A percentile compares a stretch with the other conserved stretches of the same genome.
These are phyloP conservation scores for Melocanna baccifera DNA, from an alignment of 176 grass and related monocot species.

Conservation along the genomic window DNA sequence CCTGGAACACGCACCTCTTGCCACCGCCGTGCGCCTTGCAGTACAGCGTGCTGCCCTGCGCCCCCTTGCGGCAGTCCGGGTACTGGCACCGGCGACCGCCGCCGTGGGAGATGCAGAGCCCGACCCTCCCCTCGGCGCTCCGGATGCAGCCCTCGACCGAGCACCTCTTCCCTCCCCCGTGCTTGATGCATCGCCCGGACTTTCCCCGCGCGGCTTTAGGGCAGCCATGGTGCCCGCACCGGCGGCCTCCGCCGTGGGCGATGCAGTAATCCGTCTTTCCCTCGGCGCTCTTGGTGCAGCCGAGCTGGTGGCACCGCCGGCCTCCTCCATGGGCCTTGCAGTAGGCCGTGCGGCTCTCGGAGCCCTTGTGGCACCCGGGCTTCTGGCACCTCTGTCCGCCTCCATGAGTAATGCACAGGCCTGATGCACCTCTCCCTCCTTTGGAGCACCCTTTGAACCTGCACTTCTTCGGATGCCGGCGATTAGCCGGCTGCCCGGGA, in stretches of 20 bases:
- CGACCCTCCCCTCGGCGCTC: slow-evolving; percentile 62
- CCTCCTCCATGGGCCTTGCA: slow-evolving; percentile 83
- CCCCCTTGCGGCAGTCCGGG: slow-evolving; percentile 65
- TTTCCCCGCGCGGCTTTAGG: slow-evolving; percentile 67
- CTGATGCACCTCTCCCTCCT: slow-evolving; percentile 61
- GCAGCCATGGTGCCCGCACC: slow-evolving; percentile 50
- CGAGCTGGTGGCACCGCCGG: slow-evolving; percentile 57
- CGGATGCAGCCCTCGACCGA: slow-evolving; percentile 48
- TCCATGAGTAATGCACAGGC: slow-evolving; percentile 70
- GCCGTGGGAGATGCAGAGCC: slow-evolving; percentile 78
- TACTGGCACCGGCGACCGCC: slow-evolving; percentile 68
- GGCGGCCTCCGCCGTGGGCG: slow-evolving; percentile 67
- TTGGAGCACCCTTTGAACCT: slow-evolving; percentile 73
- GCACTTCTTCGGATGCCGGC: slow-evolving; percentile 65
- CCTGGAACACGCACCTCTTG: slow-evolving; percentile 62
- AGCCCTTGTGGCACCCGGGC: slow-evolving; percentile 71
- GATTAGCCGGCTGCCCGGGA: slow-evolving; percentile 9
- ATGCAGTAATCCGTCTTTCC: slow-evolving; percentile 81
- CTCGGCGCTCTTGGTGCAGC: slow-evolving; percentile 79
- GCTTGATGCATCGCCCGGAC: slow-evolving; percentile 75
- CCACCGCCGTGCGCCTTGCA: slow-evolving; percentile 82
- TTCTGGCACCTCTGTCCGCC: slow-evolving; percentile 76
- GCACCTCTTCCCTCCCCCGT: slow-evolving; percentile 78
- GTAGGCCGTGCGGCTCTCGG: slow-evolving; percentile 63
- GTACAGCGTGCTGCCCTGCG: slow-evolving; percentile 70